Percentiles rank a stretch among this genome's conserved stretches.
Conservation (phyloP, 129 eudicot genomes). For the Rutidosis leptorrhynchoides region DNA sequence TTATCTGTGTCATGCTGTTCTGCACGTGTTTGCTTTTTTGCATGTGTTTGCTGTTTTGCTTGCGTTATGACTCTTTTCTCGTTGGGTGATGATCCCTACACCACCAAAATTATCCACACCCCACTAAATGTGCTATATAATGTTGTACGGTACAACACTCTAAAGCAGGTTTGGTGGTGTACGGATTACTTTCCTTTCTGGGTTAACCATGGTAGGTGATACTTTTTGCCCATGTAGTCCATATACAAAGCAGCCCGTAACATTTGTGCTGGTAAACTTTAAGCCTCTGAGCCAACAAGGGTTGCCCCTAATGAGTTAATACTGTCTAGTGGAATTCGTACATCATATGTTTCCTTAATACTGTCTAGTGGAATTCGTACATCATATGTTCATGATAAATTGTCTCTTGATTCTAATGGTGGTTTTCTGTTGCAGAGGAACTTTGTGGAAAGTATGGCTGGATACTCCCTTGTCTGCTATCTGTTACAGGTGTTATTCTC, state of each 20-base stretch:
- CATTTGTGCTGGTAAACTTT: background rate
- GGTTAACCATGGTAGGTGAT: slow-evolving; percentile 4
- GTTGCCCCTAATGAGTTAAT: background rate
- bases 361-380: slow-evolving; percentile 8
- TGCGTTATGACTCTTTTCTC: background rate
- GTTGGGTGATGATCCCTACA: too few relatives aligned
- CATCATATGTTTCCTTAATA: background rate
- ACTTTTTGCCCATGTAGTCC: too few relatives aligned
- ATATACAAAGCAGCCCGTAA: background rate
- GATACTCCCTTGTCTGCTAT: slow-evolving; percentile 98
- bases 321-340: background rate
- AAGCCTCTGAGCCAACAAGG: background rate
- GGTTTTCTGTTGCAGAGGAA: slow-evolving; percentile 68
- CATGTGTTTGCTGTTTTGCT: too few relatives aligned
- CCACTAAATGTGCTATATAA: too few relatives aligned
- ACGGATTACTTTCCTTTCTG: too few relatives aligned
- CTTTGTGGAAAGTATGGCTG: slow-evolving; percentile 99
- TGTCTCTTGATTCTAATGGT: slow-evolving; percentile 20
- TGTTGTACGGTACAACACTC: too few relatives aligned
- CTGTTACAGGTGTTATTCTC: slow-evolving; percentile 78
- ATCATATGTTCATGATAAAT: slow-evolving; percentile 2
- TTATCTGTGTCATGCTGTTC: slow-evolving; percentile 9
- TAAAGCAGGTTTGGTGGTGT: too few relatives aligned
- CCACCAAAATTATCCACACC: too few relatives aligned
- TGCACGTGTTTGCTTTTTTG: too few relatives aligned